phyloP scores from a whole-genome alignment of 495 filamentous ascomycete genomes.

The Aspergillus taichungensis region DNA sequence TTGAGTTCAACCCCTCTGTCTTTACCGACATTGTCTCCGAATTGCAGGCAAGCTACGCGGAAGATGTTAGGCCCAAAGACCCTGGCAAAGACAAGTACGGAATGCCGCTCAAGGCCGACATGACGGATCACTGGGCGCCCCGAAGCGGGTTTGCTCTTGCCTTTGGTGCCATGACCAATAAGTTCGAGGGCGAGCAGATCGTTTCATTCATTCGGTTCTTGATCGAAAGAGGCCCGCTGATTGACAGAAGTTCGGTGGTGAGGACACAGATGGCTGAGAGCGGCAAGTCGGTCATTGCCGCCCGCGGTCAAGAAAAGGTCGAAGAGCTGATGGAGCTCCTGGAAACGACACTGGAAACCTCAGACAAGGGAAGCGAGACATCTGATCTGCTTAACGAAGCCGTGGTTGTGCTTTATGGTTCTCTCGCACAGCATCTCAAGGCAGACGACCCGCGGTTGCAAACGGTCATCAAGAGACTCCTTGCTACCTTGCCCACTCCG shows the following conservation, averaged over 20 bases:
- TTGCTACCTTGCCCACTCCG: constrained; percentile 84
- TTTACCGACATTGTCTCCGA: constrained; percentile 51
- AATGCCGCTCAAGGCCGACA: constrained; percentile 79
- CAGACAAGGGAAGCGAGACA: constrained; percentile 66
- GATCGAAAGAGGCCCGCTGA: constrained; percentile 73
- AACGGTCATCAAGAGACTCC: constrained; percentile 71
- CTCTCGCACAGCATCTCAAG: constrained; percentile 78
- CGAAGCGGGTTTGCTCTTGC: constrained; percentile 81
- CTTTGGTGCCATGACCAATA: constrained; percentile 66
- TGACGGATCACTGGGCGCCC: constrained; percentile 80
- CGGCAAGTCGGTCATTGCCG: constrained; percentile 68
- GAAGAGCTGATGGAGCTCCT: constrained; percentile 89
- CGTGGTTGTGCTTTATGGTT: constrained; percentile 93
- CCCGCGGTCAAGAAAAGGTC: constrained; percentile 68
- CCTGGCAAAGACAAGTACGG: constrained; percentile 84
- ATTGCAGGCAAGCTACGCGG: constrained; percentile 59
- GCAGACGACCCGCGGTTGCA: constrained; percentile 75
- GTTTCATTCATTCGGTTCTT: constrained; percentile 75
- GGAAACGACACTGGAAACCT: constrained; percentile 71
- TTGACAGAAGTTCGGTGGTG: constrained; percentile 68
- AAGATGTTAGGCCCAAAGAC: constrained; percentile 69
- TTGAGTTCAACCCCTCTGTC: constrained; percentile 46
- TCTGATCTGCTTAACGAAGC: constrained; percentile 90
- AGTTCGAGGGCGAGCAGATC: constrained; percentile 59
- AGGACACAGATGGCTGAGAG: constrained; percentile 89